Base-by-base conservation (phyloP, 1,139 yeast genomes). In the Pichia sorboxylosa region DNA sequence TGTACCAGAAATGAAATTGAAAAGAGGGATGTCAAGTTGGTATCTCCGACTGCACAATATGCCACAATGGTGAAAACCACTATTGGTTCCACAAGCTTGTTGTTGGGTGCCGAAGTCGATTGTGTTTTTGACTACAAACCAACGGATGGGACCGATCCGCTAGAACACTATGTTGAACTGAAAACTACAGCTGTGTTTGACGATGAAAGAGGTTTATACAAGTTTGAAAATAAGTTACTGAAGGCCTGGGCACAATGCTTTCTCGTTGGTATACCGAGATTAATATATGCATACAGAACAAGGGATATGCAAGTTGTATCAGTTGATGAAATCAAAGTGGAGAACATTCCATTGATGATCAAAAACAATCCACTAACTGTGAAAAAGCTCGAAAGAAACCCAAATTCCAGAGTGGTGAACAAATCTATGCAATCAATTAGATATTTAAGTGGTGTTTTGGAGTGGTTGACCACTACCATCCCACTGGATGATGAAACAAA, bases 191-290 rank as follows among this genome's bases (percentile, higher is more conserved):
- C 68, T 28, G 59, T 64, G 7, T 63, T 87, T 0, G 64, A 61
- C 21, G 60, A 63, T 26, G 71, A 69, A 8, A 61, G 62, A 11
- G 73, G 73, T 25, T 69, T 74, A 16, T 57, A 59, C 21, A 64
- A 58, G 6, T 85, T 87, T 49, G 95, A 87, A 51, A 69, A 56
- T 53, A 85, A 76, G 52, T 55, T 87, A 28, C 71, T 78, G 52
- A 71, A 64, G 40, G 68, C 92, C 0, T 92, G 99, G 99, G 85
- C 94, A 3, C 97, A 87, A 58, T 78, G 94, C 41, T 92, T 87
- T 53, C 59, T 92, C 26, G 64, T 84, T 33, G 98, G 98, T 4
- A 68, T 87, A 13, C 75, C 79, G 9, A 71, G 70, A 39, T 66
- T 90, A 4, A 69, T 82, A 1, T 82, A 83, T 50, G 99, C 96